Percentiles rank a stretch among this genome's conserved stretches.
These are phyloP conservation scores for Colletotrichum lindemuthianum DNA, from an alignment of 2,329 filamentous ascomycete species.

Conservation along the genomic window DNA sequence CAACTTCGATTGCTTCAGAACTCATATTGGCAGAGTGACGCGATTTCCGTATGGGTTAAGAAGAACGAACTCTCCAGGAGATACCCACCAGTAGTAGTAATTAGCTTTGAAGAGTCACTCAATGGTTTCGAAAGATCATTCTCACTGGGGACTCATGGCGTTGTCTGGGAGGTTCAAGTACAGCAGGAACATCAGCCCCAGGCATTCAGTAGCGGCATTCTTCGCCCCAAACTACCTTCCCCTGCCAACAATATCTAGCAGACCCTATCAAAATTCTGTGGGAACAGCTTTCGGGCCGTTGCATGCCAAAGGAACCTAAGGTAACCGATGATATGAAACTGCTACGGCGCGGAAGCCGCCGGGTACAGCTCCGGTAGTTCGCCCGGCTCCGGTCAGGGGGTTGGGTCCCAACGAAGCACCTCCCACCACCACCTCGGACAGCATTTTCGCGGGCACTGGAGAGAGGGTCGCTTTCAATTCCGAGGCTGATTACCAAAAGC, in stretches of 20 bases:
- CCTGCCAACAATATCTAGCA: neutral
- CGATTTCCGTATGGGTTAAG: neutral
- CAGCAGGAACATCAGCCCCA: neutral
- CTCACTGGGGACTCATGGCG: neutral
- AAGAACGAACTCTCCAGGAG: too few species aligned
- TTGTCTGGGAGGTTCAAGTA: conserved; percentile 3
- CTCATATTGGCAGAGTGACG: neutral
- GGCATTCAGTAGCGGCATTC: neutral
- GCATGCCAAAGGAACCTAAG: neutral
- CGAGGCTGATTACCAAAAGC: too few species aligned
- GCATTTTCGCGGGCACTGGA: too few species aligned
- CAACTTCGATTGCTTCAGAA: neutral
- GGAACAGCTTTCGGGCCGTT: conserved; percentile 15
- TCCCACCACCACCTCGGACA: neutral
- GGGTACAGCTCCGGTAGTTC: conserved; percentile 3
- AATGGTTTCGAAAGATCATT: neutral
- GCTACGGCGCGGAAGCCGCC: neutral
- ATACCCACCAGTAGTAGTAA: neutral
- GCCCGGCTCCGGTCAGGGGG: conserved; percentile 17
- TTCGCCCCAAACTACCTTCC: neutral
- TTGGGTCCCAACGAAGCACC: too few species aligned
- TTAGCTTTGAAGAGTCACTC: neutral
- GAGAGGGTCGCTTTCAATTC: too few species aligned
- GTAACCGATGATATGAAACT: neutral
- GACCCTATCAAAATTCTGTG: neutral